These are phyloP conservation scores for Blastomyces gilchristii DNA, from an alignment of 2,329 filamentous ascomycete genomes.

Conservation along the genomic window DNA sequence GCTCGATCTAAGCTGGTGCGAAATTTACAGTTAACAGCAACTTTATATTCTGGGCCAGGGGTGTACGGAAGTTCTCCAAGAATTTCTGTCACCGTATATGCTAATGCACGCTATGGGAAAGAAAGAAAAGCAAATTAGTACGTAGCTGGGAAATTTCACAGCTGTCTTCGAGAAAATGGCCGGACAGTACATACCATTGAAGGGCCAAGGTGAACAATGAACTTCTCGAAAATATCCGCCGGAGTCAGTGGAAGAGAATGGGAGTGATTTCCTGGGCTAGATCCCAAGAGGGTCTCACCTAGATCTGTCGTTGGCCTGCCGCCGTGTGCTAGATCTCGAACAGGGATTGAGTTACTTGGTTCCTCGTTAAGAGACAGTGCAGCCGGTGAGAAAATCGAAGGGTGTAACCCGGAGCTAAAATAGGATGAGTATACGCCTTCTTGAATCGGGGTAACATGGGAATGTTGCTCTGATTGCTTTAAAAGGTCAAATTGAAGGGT, in stretches of 20 bases:
- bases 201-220: constrained; percentile 78
- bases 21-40: constrained; percentile 70
- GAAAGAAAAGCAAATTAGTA: constrained; percentile 12
- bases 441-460: constrained; percentile 7
- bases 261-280: constrained; percentile 11
- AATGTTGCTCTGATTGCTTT: constrained; percentile 44
- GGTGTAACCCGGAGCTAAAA: not conserved
- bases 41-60: constrained; percentile 53
- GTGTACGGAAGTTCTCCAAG: constrained; percentile 80
- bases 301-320: not conserved
- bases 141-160: constrained; percentile 10
- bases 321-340: not conserved
- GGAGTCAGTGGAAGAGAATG: constrained; percentile 33
- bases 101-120: constrained; percentile 61
- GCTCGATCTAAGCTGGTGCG: constrained; percentile 71
- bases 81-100: constrained; percentile 79
- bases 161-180: constrained; percentile 8
- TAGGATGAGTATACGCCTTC: constrained; percentile 13
- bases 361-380: constrained; percentile 1
- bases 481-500: constrained; percentile 79
- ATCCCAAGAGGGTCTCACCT: constrained; percentile 2
- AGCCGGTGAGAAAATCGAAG: constrained; percentile 11
- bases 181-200: constrained; percentile 53
- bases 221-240: constrained; percentile 80
- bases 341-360: not conserved